Conservation (phyloP, 345 rosid genomes). For the Eucalyptus tenuipes region DNA sequence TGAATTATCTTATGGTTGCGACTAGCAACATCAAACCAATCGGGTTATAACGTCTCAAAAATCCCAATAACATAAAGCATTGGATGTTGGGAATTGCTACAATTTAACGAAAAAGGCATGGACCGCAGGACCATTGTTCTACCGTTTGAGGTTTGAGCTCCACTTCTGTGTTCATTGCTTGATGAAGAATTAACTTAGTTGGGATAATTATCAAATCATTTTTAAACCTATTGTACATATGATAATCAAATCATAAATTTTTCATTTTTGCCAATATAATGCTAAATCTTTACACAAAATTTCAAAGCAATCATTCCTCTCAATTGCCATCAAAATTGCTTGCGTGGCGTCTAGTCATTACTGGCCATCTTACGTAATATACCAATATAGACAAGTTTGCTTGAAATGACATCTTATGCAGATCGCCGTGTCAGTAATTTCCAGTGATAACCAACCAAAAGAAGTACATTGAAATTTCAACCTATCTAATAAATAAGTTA, state of each 20-base stretch:
- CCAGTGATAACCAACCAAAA: not conserved
- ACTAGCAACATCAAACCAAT: no score
- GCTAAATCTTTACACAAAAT: not conserved
- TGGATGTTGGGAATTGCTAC: no score
- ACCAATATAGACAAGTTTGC: accelerated
- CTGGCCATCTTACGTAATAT: no score
- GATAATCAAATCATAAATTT: no score
- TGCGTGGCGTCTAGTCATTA: not conserved
- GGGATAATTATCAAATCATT: not conserved
- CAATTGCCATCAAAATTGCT: not conserved
- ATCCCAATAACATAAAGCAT: no score
- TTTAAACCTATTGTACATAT: no score
- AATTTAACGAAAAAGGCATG: not conserved
- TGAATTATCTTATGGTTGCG: not conserved
- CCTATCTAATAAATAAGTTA: no score
- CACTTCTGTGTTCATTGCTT: not conserved
- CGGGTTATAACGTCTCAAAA: not conserved
- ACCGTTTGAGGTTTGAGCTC: not conserved
- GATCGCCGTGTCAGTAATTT: accelerated
- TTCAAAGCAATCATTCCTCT: not conserved
- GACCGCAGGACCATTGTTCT: accelerated
- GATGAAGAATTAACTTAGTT: no score
- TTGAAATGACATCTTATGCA: not conserved
- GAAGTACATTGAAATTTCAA: no score
- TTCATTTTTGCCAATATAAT: not conserved